Evolutionary conservation across 169 alveolate species (phyloP).

Genomic region (Theileria sp.): DNA sequence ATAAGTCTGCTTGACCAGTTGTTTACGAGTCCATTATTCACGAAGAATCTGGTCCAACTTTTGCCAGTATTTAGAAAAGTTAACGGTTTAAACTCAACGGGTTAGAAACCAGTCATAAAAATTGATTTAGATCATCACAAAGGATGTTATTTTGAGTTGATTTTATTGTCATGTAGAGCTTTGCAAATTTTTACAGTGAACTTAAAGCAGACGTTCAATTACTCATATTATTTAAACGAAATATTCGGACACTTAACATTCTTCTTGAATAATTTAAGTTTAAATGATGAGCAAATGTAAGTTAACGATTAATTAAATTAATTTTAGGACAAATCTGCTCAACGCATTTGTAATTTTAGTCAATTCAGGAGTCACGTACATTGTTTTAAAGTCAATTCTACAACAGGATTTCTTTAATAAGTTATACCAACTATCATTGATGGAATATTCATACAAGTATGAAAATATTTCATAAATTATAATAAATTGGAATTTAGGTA

Average conservation of each 20-base stretch:
- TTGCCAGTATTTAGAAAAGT: slow-evolving; percentile 32
- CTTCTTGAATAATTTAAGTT: background rate
- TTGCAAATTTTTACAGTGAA: slow-evolving; percentile 3
- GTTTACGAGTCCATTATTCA: background rate
- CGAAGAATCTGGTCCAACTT: slow-evolving; percentile 25
- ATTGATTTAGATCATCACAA: slow-evolving; percentile 6
- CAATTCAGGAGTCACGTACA: slow-evolving; percentile 3
- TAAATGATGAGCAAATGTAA: slow-evolving; percentile 1
- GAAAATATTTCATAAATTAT: background rate
- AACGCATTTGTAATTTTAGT: slow-evolving; percentile 8
- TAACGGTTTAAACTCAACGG: slow-evolving; percentile 8
- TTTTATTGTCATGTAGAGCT: slow-evolving; percentile 35
- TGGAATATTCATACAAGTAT: background rate
- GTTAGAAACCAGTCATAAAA: background rate
- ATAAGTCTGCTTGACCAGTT: slow-evolving; percentile 26
- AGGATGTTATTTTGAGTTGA: slow-evolving; percentile 29
- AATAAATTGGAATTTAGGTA: background rate
- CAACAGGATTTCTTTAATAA: slow-evolving; percentile 1
- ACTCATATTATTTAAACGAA: slow-evolving; percentile 5
- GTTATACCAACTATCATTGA: background rate
- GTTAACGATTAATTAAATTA: background rate
- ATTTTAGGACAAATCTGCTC: slow-evolving; percentile 8
- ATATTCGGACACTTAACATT: slow-evolving; percentile 3
- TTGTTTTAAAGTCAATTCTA: slow-evolving; percentile 1
- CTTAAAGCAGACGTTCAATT: slow-evolving; percentile 1